These are phyloP conservation scores for Gloeophyllum trabeum DNA, from an alignment of 768 basidiomycete species.

Conservation along the genomic window DNA sequence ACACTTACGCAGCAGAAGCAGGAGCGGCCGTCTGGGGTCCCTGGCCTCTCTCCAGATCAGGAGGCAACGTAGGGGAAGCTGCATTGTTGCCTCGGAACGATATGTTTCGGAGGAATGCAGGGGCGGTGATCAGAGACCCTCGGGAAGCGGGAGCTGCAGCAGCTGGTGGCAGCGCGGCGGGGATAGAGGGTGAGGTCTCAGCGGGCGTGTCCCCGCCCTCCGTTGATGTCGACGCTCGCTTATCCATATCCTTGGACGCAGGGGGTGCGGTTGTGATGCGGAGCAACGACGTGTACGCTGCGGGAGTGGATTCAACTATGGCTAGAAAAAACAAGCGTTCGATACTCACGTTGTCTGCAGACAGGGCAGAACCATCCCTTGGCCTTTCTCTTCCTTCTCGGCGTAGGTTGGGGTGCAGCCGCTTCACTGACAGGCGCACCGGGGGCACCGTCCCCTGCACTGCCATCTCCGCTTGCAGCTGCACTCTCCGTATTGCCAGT, in stretches of 20 bases:
- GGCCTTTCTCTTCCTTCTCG: slow-evolving; percentile 79
- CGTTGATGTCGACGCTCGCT: neutral
- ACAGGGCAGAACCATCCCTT: slow-evolving; percentile 99
- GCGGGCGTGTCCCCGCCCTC: slow-evolving; percentile 1
- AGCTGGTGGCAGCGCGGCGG: slow-evolving; percentile 4
- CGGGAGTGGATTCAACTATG: no score
- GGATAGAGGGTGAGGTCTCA: slow-evolving; percentile 4
- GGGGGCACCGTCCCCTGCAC: slow-evolving; percentile 4
- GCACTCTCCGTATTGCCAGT: slow-evolving; percentile 6
- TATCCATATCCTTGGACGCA: slow-evolving; percentile 12
- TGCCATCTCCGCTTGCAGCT: slow-evolving; percentile 7
- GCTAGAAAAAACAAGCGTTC: slow-evolving; percentile 3
- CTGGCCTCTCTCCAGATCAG: slow-evolving; percentile 15
- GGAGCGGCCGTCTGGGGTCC: slow-evolving; percentile 6
- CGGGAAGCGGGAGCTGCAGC: slow-evolving; percentile 8
- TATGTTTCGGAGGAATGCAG: slow-evolving; percentile 10
- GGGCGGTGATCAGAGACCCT: slow-evolving; percentile 10
- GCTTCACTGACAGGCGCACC: slow-evolving; percentile 9
- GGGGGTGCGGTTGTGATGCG: slow-evolving; percentile 68
- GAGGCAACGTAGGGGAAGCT: slow-evolving; percentile 9
- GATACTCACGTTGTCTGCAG: slow-evolving; percentile 78
- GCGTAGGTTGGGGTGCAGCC: slow-evolving; percentile 12
- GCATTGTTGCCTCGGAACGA: slow-evolving; percentile 1
- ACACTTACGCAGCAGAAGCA: no score
- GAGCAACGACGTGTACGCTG: slow-evolving; percentile 82